Evolutionary conservation across 495 filamentous ascomycete genomes (phyloP).

Genomic region (Letharia lupina): DNA sequence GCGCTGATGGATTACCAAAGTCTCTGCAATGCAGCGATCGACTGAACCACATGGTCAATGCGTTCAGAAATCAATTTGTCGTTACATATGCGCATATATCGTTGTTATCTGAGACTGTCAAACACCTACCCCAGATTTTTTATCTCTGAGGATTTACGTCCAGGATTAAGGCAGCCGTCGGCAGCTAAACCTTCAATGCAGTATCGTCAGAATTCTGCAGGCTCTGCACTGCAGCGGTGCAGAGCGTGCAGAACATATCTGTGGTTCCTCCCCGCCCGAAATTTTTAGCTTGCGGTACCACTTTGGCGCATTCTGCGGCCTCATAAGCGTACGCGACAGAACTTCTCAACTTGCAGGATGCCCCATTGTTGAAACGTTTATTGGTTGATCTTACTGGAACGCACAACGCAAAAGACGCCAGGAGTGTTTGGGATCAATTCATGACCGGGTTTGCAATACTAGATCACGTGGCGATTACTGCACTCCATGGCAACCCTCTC

Average conservation of each 20-base stretch:
- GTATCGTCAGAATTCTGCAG: not conserved
- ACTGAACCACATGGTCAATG: not conserved
- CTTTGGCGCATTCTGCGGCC: slow-evolving; percentile 4
- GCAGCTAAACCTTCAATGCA: not conserved
- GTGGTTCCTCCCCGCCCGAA: not conserved
- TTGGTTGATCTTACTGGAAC: not conserved
- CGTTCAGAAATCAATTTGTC: not conserved
- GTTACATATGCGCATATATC: not conserved
- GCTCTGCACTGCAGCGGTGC: too few species aligned
- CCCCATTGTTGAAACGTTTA: not conserved
- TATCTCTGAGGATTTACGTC: not conserved
- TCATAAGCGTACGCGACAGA: slow-evolving; percentile 8
- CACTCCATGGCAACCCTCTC: not conserved
- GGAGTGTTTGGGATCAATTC: not conserved
- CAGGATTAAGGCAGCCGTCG: not conserved
- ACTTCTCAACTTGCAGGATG: not conserved
- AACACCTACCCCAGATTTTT: not conserved
- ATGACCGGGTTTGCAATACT: not conserved
- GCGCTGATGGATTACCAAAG: not conserved
- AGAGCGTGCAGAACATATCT: not conserved
- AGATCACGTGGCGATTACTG: not conserved
- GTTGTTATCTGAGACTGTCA: not conserved
- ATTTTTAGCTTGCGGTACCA: not conserved
- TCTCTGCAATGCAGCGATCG: not conserved
- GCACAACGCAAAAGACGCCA: not conserved